phyloP scores from a whole-genome alignment of 2,329 filamentous ascomycete species.

The Fusarium tuaranense region DNA sequence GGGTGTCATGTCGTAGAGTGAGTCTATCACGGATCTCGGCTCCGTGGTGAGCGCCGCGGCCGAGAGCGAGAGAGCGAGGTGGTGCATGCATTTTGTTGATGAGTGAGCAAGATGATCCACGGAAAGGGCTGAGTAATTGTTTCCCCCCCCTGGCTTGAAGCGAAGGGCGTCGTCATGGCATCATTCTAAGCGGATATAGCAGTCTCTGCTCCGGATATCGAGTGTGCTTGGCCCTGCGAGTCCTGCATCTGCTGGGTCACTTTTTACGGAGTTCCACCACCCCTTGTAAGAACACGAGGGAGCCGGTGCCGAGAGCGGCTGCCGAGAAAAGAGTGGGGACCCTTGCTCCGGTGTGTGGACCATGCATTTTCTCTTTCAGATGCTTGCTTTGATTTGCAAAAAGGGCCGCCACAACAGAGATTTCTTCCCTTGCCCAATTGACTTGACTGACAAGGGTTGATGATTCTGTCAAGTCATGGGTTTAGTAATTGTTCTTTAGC shows the following conservation, averaged over 20 bases:
- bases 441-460: slow-evolving; percentile 2
- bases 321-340: slow-evolving; percentile 30
- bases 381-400: not conserved
- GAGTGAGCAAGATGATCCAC: slow-evolving; percentile 5
- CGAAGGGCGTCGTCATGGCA: not conserved
- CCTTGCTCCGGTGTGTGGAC: slow-evolving; percentile 18
- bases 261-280: not conserved
- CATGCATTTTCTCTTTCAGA: not conserved
- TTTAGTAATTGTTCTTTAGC: slow-evolving; percentile 28
- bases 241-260: slow-evolving; percentile 2
- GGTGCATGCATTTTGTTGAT: slow-evolving; percentile 9
- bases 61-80: slow-evolving; percentile 13
- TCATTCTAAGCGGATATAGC: slow-evolving; percentile 25
- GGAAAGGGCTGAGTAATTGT: slow-evolving; percentile 8
- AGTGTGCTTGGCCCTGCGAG: slow-evolving; percentile 5
- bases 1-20: not conserved
- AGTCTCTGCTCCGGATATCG: slow-evolving; percentile 25
- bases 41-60: slow-evolving; percentile 20
- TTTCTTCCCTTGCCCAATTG: slow-evolving; percentile 1
- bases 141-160: not conserved
- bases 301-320: slow-evolving; percentile 37
- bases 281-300: not conserved
- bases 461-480: not conserved
- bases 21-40: slow-evolving; percentile 27
- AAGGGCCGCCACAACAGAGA: slow-evolving; percentile 25